Base-by-base conservation (phyloP, 139 green algal species). In the Desmodesmus armatus region DNA sequence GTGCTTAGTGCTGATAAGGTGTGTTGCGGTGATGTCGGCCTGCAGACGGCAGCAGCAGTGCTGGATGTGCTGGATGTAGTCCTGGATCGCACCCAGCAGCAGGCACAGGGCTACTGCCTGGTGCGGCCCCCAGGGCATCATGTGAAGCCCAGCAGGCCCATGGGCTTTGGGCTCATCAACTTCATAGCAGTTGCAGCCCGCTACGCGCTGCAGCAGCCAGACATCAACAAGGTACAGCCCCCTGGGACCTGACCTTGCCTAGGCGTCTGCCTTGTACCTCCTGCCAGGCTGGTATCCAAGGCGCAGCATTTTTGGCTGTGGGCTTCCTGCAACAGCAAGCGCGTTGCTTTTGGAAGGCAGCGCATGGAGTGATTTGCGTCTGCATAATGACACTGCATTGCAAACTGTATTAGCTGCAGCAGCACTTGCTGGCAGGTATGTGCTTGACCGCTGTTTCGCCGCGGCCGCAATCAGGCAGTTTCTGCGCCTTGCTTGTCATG, bases 111-210 rank as follows among this genome's bases (percentile, higher is more conserved):
- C 49, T 33, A 80, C 5, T 93, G 90, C 9, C 71, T 98, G 58
- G 94, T 95, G 60, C 86, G 96, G 35, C 96, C 96, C 0, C 96
- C 96, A 7, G 96, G 96, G 0, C 96, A 98, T 85, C 96, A 99
- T 80, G 95, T 94, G 2, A 60, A 95, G 43, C 87, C 90, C 0
- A 47, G 81, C 2, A 73, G 89, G 23, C 91, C 91, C 23, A 98
- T 98, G 96, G 96, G 96, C 7, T 99, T 98, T 85, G 98, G 96
- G 73, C 89, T 99, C 5, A 90, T 98, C 39, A 95, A 93, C 80
- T 96, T 90, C 4, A 87, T 95, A 3, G 89, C 94, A 1, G 87
- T 98, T 5, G 94, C 96, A n/a, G 94, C 90, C 0, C 82, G 87
- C 15, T 87, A 98, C 41, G 92, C 91, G 0, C 88, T 91, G 85